Base-by-base conservation (phyloP, 768 basidiomycete species). In the Termitomyces sp. region DNA sequence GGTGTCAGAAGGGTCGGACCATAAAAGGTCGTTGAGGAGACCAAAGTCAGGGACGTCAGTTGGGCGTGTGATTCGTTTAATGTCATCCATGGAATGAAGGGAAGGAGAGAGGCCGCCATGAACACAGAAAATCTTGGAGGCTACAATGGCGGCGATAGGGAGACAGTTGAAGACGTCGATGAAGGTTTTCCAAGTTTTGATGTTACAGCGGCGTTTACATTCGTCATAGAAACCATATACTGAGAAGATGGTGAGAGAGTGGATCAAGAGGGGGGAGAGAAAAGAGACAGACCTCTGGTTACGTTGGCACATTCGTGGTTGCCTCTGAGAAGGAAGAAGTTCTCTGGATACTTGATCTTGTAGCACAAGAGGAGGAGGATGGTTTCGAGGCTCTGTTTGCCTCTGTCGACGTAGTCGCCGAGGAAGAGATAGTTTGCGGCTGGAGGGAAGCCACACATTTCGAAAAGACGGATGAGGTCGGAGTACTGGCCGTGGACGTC, bases 221-320 rank as follows among this genome's bases (percentile, higher is more conserved):
- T 99, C 97, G 75, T 98, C 97, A 71, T 99, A 99, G 75, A 99
- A 99, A 25, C 97, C 97, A 65, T 99, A 99, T 20, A 98, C 97
- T 98, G 66, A 29, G 52, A 49, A 35, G 41, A 59, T 41, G 51
- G 60, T 66, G 29, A 61, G 59, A 56, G 53, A 40, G 48, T 16
- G 58, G 22, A 9, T n/a, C n/a, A n/a, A 49, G 42, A 18, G 20
- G 46, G 33, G 31, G 58, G 47, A 36, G 59, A 11, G 18, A 50
- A 36, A 5, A 53, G 22, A 42, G 11, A 59, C 53, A 27, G 45
- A 94, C 95, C 96, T 86, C 97, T 80, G 52, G 97, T 99, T 51
- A 99, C 97, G 66, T 98, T 98, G 44, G 97, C 97, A 67, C 96
- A 98, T 76, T 99, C 97, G 70, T 99, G 97, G 70, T 99, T 99